These are phyloP conservation scores for Berberis vulgaris DNA, from an alignment of 164 flowering plant species.

Conservation along the genomic window DNA sequence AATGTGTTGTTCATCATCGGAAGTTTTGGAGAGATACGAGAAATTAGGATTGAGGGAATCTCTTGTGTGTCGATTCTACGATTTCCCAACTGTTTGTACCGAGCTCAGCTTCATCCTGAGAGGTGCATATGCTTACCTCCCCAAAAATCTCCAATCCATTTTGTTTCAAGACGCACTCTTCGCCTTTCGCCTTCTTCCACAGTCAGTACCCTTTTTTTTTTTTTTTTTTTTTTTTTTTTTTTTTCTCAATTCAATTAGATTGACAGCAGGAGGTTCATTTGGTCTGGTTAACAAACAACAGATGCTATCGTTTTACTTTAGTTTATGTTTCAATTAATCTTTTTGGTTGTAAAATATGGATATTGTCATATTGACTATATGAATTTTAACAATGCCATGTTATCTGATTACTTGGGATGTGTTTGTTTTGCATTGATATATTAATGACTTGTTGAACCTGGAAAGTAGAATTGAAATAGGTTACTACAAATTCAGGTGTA, in stretches of 20 bases:
- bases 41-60: conserved; percentile 35
- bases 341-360: too few species aligned
- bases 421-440: too few species aligned
- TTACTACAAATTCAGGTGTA: too few species aligned
- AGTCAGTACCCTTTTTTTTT: conserved; percentile 25
- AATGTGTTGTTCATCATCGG: not conserved
- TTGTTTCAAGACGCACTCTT: conserved; percentile 60
- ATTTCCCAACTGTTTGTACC: conserved; percentile 50
- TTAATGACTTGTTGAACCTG: too few species aligned
- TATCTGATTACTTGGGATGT: too few species aligned
- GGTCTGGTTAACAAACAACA: too few species aligned
- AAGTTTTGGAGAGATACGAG: conserved; percentile 38
- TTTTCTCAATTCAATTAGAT: not conserved
- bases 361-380: too few species aligned
- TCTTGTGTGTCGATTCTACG: conserved; percentile 20
- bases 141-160: conserved; percentile 60
- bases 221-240: not conserved
- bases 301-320: too few species aligned
- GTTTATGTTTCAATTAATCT: too few species aligned
- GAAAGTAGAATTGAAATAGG: too few species aligned
- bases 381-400: too few species aligned
- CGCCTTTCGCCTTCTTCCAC: conserved; percentile 71
- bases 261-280: too few species aligned
- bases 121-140: conserved; percentile 36
- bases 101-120: conserved; percentile 63